Evolutionary conservation across 1,284 basidiomycete genomes (phyloP).

Genomic region (Sutorius eximius): DNA sequence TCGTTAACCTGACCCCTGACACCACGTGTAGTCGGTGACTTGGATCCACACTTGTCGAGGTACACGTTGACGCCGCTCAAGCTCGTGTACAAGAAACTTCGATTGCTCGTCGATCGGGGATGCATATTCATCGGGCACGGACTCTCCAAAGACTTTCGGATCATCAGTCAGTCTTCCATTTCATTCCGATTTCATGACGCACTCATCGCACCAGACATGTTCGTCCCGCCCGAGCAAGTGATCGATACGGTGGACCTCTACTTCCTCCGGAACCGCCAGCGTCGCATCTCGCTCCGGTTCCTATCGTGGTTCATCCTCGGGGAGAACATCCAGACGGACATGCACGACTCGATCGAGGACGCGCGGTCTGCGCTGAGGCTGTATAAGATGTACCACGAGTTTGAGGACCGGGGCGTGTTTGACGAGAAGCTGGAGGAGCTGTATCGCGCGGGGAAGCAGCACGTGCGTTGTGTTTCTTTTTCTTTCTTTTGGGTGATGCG

Average conservation of each 20-base stretch:
- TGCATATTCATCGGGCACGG: constrained; percentile 99
- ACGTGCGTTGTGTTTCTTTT: constrained; percentile 45
- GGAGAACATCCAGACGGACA: constrained; percentile 89
- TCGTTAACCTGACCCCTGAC: neutral
- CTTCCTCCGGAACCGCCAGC: constrained; percentile 77
- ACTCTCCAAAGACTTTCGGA: constrained; percentile 98
- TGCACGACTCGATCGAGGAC: constrained; percentile 97
- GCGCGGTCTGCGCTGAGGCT: constrained; percentile 86
- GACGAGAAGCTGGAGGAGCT: constrained; percentile 87
- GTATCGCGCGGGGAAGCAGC: constrained; percentile 70
- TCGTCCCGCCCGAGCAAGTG: constrained; percentile 92
- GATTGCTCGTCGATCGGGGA: constrained; percentile 89
- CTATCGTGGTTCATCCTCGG: constrained; percentile 91
- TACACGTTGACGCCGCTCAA: constrained; percentile 95
- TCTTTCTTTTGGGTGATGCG: too few relatives aligned
- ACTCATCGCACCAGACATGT: constrained; percentile 67
- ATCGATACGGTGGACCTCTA: constrained; percentile 97
- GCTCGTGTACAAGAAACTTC: constrained; percentile 97
- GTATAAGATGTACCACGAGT: constrained; percentile 81
- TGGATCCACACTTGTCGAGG: constrained; percentile 81
- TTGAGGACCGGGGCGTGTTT: constrained; percentile 77
- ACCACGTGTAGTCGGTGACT: constrained; percentile 71
- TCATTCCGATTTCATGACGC: too few relatives aligned
- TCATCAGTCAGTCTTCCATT: constrained; percentile 76
- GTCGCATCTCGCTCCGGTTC: constrained; percentile 91